Conservation (phyloP, 345 rosid species). For the Salix koriyanagi region DNA sequence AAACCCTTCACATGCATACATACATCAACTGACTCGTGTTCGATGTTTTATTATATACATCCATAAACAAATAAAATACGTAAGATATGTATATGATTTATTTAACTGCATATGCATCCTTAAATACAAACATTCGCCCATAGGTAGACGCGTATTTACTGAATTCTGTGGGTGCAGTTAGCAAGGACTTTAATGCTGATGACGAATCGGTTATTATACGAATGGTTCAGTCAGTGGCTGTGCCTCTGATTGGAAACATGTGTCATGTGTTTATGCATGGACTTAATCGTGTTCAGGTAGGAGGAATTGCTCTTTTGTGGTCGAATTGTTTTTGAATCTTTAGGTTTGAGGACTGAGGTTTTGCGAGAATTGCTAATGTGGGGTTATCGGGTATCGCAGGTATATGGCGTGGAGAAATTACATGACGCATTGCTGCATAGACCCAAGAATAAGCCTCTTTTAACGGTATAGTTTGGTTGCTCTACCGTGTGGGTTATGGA, state of each 20-base stretch:
- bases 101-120: too few relatives aligned
- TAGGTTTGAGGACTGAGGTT: not conserved
- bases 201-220: conserved; percentile 65
- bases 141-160: too few relatives aligned
- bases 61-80: too few relatives aligned
- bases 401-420: conserved; percentile 85
- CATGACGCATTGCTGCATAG: conserved; percentile 80
- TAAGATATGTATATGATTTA: too few relatives aligned
- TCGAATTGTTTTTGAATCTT: not conserved
- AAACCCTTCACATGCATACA: not conserved
- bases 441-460: conserved; percentile 67
- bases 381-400: conserved; percentile 36
- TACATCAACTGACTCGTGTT: too few relatives aligned
- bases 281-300: conserved; percentile 84
- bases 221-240: conserved; percentile 80
- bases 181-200: conserved; percentile 58
- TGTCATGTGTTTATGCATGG: conserved; percentile 98
- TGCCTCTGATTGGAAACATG: conserved; percentile 85
- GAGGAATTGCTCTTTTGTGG: not conserved
- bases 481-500: not conserved
- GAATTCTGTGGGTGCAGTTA: conserved; percentile 38
- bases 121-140: too few relatives aligned
- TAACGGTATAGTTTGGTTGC: conserved; percentile 53
- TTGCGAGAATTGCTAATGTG: not conserved
- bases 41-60: too few relatives aligned